Evolutionary conservation across 805 yeast genomes (phyloP), one percentile per base, ranked within the genome.

Genomic region (Monosporozyma aquatica): DNA sequence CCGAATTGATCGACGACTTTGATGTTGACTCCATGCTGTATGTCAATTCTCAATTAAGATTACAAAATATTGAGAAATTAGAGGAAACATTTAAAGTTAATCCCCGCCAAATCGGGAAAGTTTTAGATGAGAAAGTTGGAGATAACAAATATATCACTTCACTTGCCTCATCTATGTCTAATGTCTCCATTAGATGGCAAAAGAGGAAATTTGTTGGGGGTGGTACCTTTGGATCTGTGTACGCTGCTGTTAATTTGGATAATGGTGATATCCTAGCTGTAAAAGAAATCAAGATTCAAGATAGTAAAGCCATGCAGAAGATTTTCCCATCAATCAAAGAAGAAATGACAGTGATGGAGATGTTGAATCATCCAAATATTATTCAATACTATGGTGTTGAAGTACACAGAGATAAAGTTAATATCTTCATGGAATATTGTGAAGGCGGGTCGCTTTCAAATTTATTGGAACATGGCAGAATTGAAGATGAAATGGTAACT

Each of bases 201-300:
- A 95, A 90, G 66, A 95, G 96, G 37, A 77, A 81, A 47, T 86
- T 79, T 54, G 76, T 92, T 52, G 98, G 98, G 2, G 92, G 95
- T 29, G 98, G 98, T 36, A 78, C 97, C 0, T 92, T 90, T 70
- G 98, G 98, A 6, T 78, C 84, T 44, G 98, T 92, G 2, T 92
- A 75, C 62, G 87, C 92, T 0, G 95, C 97, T 0, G 81, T 86
- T 15, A 89, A 90, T 58, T 72, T 92, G 47, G 97, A 90, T 52
- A 86, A 95, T 17, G 97, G 97, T 59, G 95, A 89, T 42, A 82
- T 89, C 2, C 79, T 92, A 83, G 98, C 98, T 0, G 98, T 92
- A 25, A 92, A 92, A 61, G 97, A 92, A 63, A 87, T 92, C 46
- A 74, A 87, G 46, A 80, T 92, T 59, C 95, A 87, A 53, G 95